phyloP scores from a whole-genome alignment of 2,329 filamentous ascomycete genomes.

The Aspergillus sp. region DNA sequence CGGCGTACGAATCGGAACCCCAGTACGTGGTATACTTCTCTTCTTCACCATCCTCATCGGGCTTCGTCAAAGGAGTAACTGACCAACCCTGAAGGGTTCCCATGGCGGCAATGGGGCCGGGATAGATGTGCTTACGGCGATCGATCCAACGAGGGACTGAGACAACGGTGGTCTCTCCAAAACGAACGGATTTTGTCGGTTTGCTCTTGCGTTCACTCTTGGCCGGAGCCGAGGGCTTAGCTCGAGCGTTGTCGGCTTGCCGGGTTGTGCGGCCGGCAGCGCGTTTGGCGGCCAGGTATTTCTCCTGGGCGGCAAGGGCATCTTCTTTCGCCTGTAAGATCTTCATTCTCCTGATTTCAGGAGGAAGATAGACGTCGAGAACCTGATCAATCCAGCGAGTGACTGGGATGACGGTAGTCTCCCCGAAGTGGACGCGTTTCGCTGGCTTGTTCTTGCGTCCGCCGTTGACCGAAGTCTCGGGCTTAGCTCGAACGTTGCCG shows the following conservation, averaged over 20 bases:
- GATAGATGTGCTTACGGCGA: constrained; percentile 20
- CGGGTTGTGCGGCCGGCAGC: constrained; percentile 11
- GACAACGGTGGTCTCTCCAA: constrained; percentile 23
- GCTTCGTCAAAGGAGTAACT: constrained; percentile 13
- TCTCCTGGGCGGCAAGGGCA: neutral
- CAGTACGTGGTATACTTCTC: constrained; percentile 13
- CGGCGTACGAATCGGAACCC: constrained; percentile 16
- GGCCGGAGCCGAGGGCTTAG: constrained; percentile 14
- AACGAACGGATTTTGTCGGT: constrained; percentile 26
- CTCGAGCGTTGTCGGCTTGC: constrained; percentile 10
- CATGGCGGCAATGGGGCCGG: constrained; percentile 1
- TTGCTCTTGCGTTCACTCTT: constrained; percentile 12
- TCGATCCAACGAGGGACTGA: constrained; percentile 30
- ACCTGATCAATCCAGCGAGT: constrained; percentile 1
- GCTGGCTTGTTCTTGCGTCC: constrained; percentile 14
- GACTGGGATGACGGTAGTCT: neutral
- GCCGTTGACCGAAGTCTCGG: constrained; percentile 11
- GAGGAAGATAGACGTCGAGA: too few species aligned
- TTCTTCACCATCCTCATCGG: constrained; percentile 12
- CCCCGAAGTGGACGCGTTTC: neutral
- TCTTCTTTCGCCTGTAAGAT: neutral
- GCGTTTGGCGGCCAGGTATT: neutral
- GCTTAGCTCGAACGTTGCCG: constrained; percentile 13
- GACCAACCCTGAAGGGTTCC: constrained; percentile 18
- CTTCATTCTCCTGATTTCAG: neutral